Evolutionary conservation across 2,329 filamentous ascomycete species (phyloP), one percentile per base, ranked within the genome.

Genomic region (Alternaria ethzedia): DNA sequence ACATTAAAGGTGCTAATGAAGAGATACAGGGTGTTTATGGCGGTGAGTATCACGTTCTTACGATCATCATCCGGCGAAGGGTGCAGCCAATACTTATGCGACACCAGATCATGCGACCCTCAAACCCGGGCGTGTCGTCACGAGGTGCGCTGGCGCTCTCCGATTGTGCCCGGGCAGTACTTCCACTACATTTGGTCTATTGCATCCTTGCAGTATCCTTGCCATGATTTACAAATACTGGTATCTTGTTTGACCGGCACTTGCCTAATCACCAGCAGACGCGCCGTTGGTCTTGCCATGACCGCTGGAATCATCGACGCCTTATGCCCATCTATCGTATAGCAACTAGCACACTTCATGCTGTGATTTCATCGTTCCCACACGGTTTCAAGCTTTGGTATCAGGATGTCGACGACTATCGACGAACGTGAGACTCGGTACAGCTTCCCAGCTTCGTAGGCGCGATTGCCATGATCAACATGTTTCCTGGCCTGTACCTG

Each of bases 131-230:
- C 44, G 41, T 59, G 21, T 54, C 60, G 63, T 73, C 71, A 73
- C 71, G 70, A 68, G 71, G 54, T 72, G 63, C 46, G 71, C 54
- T 72, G 70, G 67, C 70, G 68, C 28, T 45, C 57, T 50, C 63
- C 64, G 63, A 65, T 64, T 43, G 41, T 49, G 51, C 49, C 58
- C 63, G 63, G 49, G 49, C 28, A 36, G 49, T 36, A 36, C 17
- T 41, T 41, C 36, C 36, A 41, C 36, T 11, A 17, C 9, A 41
- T 41, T 6, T 41, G 36, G 36, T 41, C 4, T 17, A 41, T 17
- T 17, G 15, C n/a, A 41, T 41, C 36, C n/a, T 41, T 41, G 36
- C 36, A 10, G 36, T 41, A 41, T 6, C 36, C 36, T 41, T 10
- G 36, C 36, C 5, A 41, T 41, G 9, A 6, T 17, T 41, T 17